Percentiles rank a stretch among this genome's conserved stretches.
phyloP scores from a whole-genome alignment of 83 land plant genomes.

The Picea mariana region DNA sequence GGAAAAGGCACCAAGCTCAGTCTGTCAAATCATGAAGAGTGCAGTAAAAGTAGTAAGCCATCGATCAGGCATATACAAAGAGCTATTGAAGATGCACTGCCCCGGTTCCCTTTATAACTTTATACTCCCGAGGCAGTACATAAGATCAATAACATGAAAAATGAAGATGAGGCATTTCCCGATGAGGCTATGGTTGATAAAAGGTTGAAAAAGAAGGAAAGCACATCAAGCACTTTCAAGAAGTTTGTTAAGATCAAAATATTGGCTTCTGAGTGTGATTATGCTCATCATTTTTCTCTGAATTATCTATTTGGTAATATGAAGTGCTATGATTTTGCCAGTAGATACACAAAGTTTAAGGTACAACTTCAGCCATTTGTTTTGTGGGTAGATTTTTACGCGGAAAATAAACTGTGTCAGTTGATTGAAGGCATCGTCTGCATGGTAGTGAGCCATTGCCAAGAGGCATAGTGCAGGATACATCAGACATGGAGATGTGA shows the following conservation, averaged over 20 bases:
- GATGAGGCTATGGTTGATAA: not conserved
- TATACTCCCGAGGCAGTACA: not conserved
- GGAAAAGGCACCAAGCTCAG: no score
- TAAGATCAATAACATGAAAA: not conserved
- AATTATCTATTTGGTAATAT: slow-evolving; percentile 15
- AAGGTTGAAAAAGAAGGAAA: not conserved
- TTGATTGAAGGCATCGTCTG: slow-evolving; percentile 32
- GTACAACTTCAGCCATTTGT: slow-evolving; percentile 43
- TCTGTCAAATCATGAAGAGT: slow-evolving; percentile 5
- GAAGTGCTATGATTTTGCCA: not conserved
- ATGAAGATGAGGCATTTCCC: not conserved
- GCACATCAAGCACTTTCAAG: not conserved
- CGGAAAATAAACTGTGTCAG: slow-evolving; percentile 29
- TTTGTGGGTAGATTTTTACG: slow-evolving; percentile 50
- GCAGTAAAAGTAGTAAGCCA: slow-evolving; percentile 4
- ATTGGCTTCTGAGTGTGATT: slow-evolving; percentile 28
- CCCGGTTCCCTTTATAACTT: slow-evolving; percentile 40
- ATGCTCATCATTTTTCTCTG: slow-evolving; percentile 23
- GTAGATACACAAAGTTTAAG: slow-evolving; percentile 28
- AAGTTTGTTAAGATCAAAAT: slow-evolving; percentile 28
- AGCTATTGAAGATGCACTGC: slow-evolving; percentile 50
- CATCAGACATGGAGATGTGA: no score
- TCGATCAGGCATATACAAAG: slow-evolving; percentile 35
- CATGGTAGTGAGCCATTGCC: no score
- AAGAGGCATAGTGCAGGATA: no score